phyloP scores from a whole-genome alignment of 2,329 filamentous ascomycete species.

The Sodiomyces alkalinus region DNA sequence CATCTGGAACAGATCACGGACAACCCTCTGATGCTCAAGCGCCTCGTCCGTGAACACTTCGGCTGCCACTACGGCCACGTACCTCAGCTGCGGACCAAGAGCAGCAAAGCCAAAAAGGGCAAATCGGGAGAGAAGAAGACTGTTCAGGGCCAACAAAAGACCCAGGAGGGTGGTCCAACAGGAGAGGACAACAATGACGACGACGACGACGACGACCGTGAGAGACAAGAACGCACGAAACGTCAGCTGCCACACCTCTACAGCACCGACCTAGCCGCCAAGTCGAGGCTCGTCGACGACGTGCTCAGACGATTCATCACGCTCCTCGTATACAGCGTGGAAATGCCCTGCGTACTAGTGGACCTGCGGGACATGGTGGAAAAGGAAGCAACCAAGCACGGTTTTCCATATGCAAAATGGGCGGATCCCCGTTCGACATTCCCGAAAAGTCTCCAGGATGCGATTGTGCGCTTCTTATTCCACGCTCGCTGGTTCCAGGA shows the following conservation, averaged over 20 bases:
- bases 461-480: constrained; percentile 1
- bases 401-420: background rate
- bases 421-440: background rate
- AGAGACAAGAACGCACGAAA: too few relatives aligned
- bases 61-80: constrained; percentile 1
- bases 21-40: too few relatives aligned
- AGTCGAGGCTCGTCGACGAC: constrained; percentile 3
- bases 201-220: too few relatives aligned
- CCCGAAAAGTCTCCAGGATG: background rate
- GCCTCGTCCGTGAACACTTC: background rate
- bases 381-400: background rate
- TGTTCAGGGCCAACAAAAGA: too few relatives aligned
- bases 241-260: constrained; percentile 1
- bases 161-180: too few relatives aligned
- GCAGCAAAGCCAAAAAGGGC: too few relatives aligned
- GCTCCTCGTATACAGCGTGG: background rate
- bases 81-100: too few relatives aligned
- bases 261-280: constrained; percentile 3
- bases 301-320: constrained; percentile 2
- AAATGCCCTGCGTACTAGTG: background rate
- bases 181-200: too few relatives aligned
- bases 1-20: too few relatives aligned
- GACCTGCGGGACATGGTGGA: background rate
- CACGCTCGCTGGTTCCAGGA: constrained; percentile 1
- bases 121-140: too few relatives aligned